A percentile compares a stretch with the other conserved stretches of the same genome.
These are phyloP conservation scores for Xerocomellus amylosporus DNA, from an alignment of 768 basidiomycete genomes.

Conservation along the genomic window DNA sequence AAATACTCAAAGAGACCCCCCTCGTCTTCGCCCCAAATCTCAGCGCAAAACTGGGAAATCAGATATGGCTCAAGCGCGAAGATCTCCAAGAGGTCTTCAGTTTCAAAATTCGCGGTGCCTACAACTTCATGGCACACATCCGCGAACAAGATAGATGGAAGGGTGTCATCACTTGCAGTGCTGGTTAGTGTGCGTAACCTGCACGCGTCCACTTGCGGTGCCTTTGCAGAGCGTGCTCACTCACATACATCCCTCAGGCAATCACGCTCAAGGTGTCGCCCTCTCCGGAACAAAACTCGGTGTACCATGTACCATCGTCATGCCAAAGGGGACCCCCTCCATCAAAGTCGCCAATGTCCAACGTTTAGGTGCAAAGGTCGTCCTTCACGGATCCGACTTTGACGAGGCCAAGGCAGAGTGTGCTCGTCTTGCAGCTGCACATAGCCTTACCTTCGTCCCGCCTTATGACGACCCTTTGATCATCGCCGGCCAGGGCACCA, in stretches of 20 bases:
- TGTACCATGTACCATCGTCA: constrained; percentile 98
- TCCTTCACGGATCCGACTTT: constrained; percentile 89
- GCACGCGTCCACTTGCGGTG: constrained; percentile 5
- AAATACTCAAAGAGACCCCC: constrained; percentile 85
- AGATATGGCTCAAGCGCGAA: constrained; percentile 96
- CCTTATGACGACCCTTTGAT: constrained; percentile 97
- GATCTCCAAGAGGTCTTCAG: constrained; percentile 97
- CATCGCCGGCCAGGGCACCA: constrained; percentile 95
- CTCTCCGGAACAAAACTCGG: constrained; percentile 84
- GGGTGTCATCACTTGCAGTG: constrained; percentile 96
- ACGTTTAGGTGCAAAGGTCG: constrained; percentile 92
- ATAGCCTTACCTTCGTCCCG: constrained; percentile 87
- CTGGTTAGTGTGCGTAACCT: constrained; percentile 76
- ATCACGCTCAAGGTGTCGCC: constrained; percentile 98
- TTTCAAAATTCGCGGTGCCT: constrained; percentile 98
- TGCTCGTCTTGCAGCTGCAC: constrained; percentile 69
- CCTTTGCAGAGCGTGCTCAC: background rate
- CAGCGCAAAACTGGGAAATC: constrained; percentile 82
- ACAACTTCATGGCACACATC: constrained; percentile 95
- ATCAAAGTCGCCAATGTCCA: constrained; percentile 97
- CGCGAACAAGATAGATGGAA: constrained; percentile 91
- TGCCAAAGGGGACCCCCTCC: constrained; percentile 91
- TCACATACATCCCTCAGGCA: constrained; percentile 52
- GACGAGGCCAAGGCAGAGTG: constrained; percentile 97
- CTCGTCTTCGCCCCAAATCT: constrained; percentile 84